Evolutionary conservation across 2,329 filamentous ascomycete genomes (phyloP), one percentile per base, ranked within the genome.

Genomic region (Sphaerulina musiva): DNA sequence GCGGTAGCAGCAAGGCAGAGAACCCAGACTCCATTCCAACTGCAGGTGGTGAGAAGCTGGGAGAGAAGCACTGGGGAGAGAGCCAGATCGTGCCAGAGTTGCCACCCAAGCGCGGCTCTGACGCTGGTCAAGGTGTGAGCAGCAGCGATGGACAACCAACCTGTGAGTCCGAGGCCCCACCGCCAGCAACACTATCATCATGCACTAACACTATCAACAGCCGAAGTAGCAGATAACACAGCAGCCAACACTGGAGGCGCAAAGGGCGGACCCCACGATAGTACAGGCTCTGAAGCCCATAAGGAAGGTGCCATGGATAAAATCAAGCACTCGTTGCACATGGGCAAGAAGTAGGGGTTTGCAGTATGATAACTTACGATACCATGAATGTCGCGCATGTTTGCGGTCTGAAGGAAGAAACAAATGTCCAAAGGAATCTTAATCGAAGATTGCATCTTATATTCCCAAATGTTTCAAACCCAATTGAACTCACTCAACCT

Each of bases 31-130:
- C 66, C 43, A 69, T 69, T 47, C 67, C 67, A 5, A 65, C 62
- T 9, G 67, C 67, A 29, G 67, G 67, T 11, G 67, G 66, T 29
- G 57, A 67, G 55, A 59, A 57, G 42, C 51, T 69, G 2, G 67
- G 67, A 40, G 56, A 63, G 53, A 64, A 66, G 58, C 65, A 68
- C 56, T 68, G 66, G 67, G 67, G 67, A 45, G 66, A 69, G 64
- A 69, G 67, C 61, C 56, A 66, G 48, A 62, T 65, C 12, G 60
- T 69, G 11, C 66, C 67, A 9, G 67, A 68, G 12, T 56, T 59
- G 40, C 66, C 66, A 23, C 34, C 48, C 39, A 44, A 57, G 20
- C 44, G 50, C 20, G 51, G 29, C 8, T 47, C 44, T 12, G 39
- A 46, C 14, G 49, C 48, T 20, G 51, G 48, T 12, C 48, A 51